These are phyloP conservation scores for Aspergillus terreus DNA, from an alignment of 2,329 filamentous ascomycete genomes.

Conservation along the genomic window DNA sequence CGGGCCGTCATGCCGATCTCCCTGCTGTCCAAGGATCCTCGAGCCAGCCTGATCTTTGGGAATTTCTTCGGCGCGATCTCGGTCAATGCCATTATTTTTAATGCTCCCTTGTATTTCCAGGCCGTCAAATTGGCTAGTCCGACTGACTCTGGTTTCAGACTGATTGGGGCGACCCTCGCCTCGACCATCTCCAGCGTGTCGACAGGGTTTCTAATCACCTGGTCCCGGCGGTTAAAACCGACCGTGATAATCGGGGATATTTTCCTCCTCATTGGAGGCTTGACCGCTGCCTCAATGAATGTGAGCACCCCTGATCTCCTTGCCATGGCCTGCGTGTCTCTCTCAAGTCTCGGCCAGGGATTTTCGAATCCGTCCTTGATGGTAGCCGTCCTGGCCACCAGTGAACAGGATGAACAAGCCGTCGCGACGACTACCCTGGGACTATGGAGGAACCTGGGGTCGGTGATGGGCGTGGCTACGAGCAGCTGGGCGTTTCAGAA, in stretches of 20 bases:
- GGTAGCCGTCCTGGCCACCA: conserved; percentile 60
- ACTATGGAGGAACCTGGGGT: conserved; percentile 67
- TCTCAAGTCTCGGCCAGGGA: conserved; percentile 57
- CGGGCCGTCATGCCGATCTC: conserved; percentile 49
- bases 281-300: conserved; percentile 49
- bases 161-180: conserved; percentile 61
- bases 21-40: conserved; percentile 45
- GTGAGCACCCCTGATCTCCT: conserved; percentile 49
- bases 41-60: conserved; percentile 48
- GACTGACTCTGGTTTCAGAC: conserved; percentile 67
- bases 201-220: conserved; percentile 62
- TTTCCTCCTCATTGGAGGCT: conserved; percentile 50
- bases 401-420: conserved; percentile 60
- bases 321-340: conserved; percentile 57
- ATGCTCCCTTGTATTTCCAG: conserved; percentile 72
- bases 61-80: conserved; percentile 51
- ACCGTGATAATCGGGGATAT: conserved; percentile 52
- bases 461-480: conserved; percentile 68
- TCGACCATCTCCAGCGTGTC: conserved; percentile 53
- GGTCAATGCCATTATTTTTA: conserved; percentile 60
- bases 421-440: conserved; percentile 68
- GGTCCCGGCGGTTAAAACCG: conserved; percentile 58
- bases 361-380: conserved; percentile 64
- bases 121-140: conserved; percentile 67
- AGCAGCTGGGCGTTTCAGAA: conserved; percentile 74